Evolutionary conservation across 495 filamentous ascomycete genomes (phyloP), one percentile per base, ranked within the genome.

Genomic region (Trichoderma parareesei): DNA sequence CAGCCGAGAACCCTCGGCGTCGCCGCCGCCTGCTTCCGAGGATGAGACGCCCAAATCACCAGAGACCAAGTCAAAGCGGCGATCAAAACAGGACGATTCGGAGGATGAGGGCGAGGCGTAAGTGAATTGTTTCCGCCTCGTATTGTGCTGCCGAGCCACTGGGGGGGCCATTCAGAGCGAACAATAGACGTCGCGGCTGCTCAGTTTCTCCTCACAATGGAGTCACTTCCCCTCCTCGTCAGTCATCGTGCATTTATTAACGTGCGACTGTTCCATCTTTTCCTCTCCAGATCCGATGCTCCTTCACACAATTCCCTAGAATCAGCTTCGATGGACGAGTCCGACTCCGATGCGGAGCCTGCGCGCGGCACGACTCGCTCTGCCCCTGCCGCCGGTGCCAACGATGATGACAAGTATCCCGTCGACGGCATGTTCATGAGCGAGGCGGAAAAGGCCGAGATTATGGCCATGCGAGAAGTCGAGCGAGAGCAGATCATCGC

Each of bases 311-410:
- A 84, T 68, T 96, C 93, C 2, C 85, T 90, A 63, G 82, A 88
- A 67, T 96, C 91, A 37, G 92, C 87, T 13, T 86, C 90, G 2
- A 96, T 96, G 91, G 90, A 90, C 61, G 93, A 96, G 71, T 95
- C 91, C 27, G 89, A 92, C 65, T 88, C 88, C 5, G 90, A 88
- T 44, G 84, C 83, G 0, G 88, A 90, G 64, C 73, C 79, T n/a
- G 11, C 20, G 16, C 77, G 76, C 44, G 70, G 76, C 60, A 73
- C 72, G 43, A 67, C 81, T 79, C 73, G 82, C 76, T 66, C 83
- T 75, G 79, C 80, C 42, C 83, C 86, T 61, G 79, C 83, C 13
- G 81, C 35, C 20, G 66, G 82, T 75, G 79, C 79, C 41, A 84
- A 86, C 63, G 80, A 84, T 11, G 82, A 87, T 63, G 87, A 84